Evolutionary conservation across 2,329 filamentous ascomycete species (phyloP).

Genomic region (Ophiostoma pallidulum): DNA sequence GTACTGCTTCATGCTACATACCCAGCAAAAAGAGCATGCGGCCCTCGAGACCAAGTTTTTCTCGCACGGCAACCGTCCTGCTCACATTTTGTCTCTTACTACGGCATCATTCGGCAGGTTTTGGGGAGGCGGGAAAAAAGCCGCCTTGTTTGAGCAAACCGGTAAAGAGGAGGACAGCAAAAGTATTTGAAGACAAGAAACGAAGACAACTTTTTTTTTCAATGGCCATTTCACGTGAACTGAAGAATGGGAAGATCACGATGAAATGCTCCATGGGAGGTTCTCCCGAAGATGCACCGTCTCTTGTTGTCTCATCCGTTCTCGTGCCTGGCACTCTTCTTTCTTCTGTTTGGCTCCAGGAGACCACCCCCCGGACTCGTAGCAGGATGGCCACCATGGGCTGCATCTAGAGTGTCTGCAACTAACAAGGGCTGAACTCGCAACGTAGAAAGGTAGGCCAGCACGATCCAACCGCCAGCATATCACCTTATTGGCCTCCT

Average conservation of each 20-base stretch:
- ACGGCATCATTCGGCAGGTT: slow-evolving; percentile 16
- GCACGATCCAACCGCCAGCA: slow-evolving; percentile 49
- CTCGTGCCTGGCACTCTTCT: too few relatives aligned
- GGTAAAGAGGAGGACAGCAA: slow-evolving; percentile 15
- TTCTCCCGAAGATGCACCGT: slow-evolving; percentile 60
- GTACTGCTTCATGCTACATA: slow-evolving; percentile 9
- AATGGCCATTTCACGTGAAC: slow-evolving; percentile 60
- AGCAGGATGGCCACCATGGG: too few relatives aligned
- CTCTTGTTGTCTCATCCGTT: background rate
- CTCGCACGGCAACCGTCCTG: background rate
- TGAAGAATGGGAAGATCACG: slow-evolving; percentile 23
- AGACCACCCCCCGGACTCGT: too few relatives aligned
- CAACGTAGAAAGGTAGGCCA: background rate
- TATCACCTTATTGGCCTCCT: slow-evolving; percentile 79
- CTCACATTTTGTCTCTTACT: slow-evolving; percentile 7
- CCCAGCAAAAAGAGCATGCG: background rate
- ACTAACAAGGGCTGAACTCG: too few relatives aligned
- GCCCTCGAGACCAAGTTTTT: slow-evolving; percentile 1
- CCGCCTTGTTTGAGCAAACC: slow-evolving; percentile 12
- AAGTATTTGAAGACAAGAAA: slow-evolving; percentile 26
- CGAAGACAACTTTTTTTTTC: slow-evolving; percentile 30
- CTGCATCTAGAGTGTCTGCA: too few relatives aligned
- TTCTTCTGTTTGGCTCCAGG: too few relatives aligned
- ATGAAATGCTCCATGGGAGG: slow-evolving; percentile 72
- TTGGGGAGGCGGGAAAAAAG: slow-evolving; percentile 10